phyloP scores from a whole-genome alignment of 176 grass and related monocot genomes.

The Cenchrus americanus region DNA sequence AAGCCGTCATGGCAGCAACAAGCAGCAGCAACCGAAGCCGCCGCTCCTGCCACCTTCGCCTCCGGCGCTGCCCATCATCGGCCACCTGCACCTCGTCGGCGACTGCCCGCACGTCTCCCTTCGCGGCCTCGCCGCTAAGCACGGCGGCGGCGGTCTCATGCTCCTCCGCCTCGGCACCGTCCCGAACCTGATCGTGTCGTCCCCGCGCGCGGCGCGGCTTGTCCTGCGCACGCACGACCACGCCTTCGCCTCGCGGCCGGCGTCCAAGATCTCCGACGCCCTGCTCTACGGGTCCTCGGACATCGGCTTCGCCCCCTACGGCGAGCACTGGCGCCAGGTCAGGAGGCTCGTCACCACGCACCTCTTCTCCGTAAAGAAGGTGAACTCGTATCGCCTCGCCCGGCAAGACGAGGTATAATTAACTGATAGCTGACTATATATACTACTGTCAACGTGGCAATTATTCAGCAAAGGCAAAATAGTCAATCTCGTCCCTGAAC shows the following conservation, averaged over 20 bases:
- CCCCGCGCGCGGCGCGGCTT: constrained; percentile 36
- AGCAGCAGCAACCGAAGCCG: neutral
- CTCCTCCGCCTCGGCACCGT: constrained; percentile 47
- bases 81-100: constrained; percentile 51
- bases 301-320: constrained; percentile 42
- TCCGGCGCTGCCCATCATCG: constrained; percentile 45
- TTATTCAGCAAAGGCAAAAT: too few species aligned
- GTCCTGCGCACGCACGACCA: constrained; percentile 56
- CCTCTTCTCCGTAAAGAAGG: constrained; percentile 35
- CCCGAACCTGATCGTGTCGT: constrained; percentile 51
- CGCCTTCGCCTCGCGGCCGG: constrained; percentile 54
- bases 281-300: constrained; percentile 30
- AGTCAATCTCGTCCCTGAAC: too few species aligned
- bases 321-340: constrained; percentile 40
- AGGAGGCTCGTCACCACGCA: constrained; percentile 28
- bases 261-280: neutral
- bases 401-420: constrained; percentile 14
- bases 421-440: too few species aligned
- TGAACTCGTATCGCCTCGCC: neutral
- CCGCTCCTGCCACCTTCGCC: constrained; percentile 9
- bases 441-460: too few species aligned
- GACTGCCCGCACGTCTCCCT: constrained; percentile 48
- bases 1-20: neutral
- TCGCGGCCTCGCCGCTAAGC: neutral
- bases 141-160: constrained; percentile 34